Conservation (phyloP, 1,284 basidiomycete species). For the Irpex sp. region DNA sequence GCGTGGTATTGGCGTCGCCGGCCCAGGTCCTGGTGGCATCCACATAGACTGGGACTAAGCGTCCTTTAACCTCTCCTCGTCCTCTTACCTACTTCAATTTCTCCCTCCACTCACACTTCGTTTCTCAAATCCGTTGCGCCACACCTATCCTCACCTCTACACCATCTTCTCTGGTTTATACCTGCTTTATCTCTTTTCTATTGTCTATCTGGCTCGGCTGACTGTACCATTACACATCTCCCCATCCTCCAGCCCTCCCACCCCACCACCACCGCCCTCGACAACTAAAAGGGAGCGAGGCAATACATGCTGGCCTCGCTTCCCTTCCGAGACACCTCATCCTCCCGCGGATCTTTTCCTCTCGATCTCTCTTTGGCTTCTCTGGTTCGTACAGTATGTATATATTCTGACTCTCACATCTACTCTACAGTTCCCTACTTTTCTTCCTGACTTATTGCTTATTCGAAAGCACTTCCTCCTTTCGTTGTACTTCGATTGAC, state of each 20-base stretch:
- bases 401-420: neutral
- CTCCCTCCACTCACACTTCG: too few relatives aligned
- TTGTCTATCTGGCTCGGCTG: neutral
- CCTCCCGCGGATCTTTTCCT: neutral
- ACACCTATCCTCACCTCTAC: neutral
- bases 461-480: neutral
- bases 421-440: slow-evolving; percentile 2
- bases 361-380: slow-evolving; percentile 6
- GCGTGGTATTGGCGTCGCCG: slow-evolving; percentile 64
- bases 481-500: neutral
- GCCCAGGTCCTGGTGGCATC: slow-evolving; percentile 57
- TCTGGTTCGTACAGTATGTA: neutral
- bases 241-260: neutral
- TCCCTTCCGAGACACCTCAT: neutral
- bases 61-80: too few relatives aligned
- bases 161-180: neutral
- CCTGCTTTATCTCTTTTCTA: slow-evolving; percentile 5
- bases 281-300: neutral
- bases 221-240: neutral
- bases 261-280: neutral
- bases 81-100: too few relatives aligned
- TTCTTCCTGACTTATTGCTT: slow-evolving; percentile 7
- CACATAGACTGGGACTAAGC: slow-evolving; percentile 71
- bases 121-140: neutral
- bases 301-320: neutral